phyloP scores from a whole-genome alignment of 2,329 filamentous ascomycete species.

The Cryphonectria radicalis region DNA sequence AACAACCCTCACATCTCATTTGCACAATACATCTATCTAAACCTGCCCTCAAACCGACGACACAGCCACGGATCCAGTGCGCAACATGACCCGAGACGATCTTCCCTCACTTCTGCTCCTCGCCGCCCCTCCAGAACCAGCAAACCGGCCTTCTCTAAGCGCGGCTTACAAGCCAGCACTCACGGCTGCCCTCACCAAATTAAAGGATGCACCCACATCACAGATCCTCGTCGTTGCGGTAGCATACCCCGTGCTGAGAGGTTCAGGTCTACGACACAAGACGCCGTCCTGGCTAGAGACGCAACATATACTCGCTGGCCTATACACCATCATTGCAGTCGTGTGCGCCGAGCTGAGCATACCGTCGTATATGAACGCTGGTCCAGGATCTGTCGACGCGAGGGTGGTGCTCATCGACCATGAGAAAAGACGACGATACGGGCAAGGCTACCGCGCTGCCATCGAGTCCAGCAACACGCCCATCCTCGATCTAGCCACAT shows the following conservation, averaged over 20 bases:
- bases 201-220: slow-evolving; percentile 46
- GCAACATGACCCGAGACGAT: slow-evolving; percentile 33
- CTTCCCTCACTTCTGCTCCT: slow-evolving; percentile 64
- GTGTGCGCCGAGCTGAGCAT: slow-evolving; percentile 67
- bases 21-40: too few relatives aligned
- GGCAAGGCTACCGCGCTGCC: slow-evolving; percentile 40
- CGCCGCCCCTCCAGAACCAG: slow-evolving; percentile 63
- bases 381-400: slow-evolving; percentile 73
- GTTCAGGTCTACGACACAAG: slow-evolving; percentile 53
- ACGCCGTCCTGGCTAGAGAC: slow-evolving; percentile 67
- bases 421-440: slow-evolving; percentile 41
- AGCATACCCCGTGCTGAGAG: slow-evolving; percentile 63
- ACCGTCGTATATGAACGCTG: slow-evolving; percentile 62
- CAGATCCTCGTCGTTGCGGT: slow-evolving; percentile 60
- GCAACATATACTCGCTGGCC: slow-evolving; percentile 73
- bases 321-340: slow-evolving; percentile 79
- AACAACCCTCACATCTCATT: not conserved
- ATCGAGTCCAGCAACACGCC: slow-evolving; percentile 51
- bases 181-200: slow-evolving; percentile 54
- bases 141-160: slow-evolving; percentile 54
- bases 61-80: slow-evolving; percentile 1
- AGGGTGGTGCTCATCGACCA: slow-evolving; percentile 76
- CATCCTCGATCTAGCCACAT: slow-evolving; percentile 54
- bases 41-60: not conserved
- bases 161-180: slow-evolving; percentile 66